Evolutionary conservation across 352 stramenopile species (phyloP).

Genomic region (Saprolegnia parasitica): DNA sequence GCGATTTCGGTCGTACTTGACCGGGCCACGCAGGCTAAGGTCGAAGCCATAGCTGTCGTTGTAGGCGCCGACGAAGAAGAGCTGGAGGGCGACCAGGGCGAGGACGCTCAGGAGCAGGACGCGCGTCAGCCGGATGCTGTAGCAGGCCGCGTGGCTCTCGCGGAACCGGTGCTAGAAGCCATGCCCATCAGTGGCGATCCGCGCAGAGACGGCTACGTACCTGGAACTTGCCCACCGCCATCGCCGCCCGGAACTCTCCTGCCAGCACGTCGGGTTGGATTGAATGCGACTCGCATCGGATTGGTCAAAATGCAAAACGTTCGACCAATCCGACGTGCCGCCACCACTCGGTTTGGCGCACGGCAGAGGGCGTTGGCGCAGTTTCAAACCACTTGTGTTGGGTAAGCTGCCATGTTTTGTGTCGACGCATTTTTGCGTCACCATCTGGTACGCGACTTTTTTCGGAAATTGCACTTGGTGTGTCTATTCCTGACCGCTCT

Average conservation of each 20-base stretch:
- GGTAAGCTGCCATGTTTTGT: neutral
- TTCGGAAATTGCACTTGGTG: neutral
- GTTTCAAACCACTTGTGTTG: neutral
- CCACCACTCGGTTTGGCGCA: too few species aligned
- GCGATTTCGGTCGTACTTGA: neutral
- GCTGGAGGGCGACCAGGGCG: neutral
- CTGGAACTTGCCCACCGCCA: conserved; percentile 12
- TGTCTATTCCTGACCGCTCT: neutral
- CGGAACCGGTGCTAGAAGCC: neutral
- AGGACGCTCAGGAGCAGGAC: conserved; percentile 5
- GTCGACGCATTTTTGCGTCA: conserved; percentile 2
- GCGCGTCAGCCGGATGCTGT: neutral
- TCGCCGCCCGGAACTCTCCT: neutral
- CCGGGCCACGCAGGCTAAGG: neutral
- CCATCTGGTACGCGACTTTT: neutral
- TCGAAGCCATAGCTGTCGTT: conserved; percentile 6
- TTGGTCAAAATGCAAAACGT: conserved; percentile 9
- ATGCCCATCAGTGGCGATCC: neutral
- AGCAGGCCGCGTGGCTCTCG: neutral
- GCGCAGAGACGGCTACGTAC: neutral
- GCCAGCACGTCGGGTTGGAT: neutral
- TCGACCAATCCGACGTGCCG: too few species aligned
- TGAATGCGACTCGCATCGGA: neutral
- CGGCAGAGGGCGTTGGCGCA: too few species aligned
- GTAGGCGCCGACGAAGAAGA: conserved; percentile 4